Evolutionary conservation across 768 basidiomycete species (phyloP).

Genomic region (Butyriboletus loyo): DNA sequence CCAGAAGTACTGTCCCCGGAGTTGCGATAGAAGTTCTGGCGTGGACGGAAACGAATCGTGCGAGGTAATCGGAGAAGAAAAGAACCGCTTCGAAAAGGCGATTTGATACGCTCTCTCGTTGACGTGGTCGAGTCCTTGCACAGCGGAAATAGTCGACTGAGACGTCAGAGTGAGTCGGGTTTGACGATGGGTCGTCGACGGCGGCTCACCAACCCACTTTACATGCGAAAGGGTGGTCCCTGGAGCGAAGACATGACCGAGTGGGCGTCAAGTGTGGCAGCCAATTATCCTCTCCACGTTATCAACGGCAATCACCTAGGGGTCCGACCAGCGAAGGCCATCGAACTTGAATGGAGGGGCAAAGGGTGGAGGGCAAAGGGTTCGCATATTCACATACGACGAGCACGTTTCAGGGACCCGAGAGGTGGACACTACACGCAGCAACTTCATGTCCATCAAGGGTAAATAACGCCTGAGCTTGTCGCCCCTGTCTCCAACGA

Average conservation of each 20-base stretch:
- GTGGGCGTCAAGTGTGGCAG: slow-evolving; percentile 16
- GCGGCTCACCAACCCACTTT: neutral
- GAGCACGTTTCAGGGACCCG: slow-evolving; percentile 20
- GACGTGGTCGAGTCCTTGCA: neutral
- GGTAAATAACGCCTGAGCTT: neutral
- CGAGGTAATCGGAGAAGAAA: slow-evolving; percentile 6
- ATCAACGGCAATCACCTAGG: neutral
- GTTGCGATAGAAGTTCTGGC: neutral
- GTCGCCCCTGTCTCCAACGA: neutral
- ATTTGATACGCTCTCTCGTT: neutral
- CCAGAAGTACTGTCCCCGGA: no score
- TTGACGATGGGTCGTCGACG: neutral
- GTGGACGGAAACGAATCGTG: neutral
- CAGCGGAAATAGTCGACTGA: slow-evolving; percentile 13
- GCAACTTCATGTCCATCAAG: slow-evolving; percentile 7
- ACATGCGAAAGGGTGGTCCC: neutral
- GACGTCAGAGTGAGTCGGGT: neutral
- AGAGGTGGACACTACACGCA: slow-evolving; percentile 4
- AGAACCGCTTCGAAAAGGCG: neutral
- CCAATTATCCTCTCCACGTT: slow-evolving; percentile 7
- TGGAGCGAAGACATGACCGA: neutral
- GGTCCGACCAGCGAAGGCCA: neutral
- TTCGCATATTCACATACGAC: neutral
- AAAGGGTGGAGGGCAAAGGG: slow-evolving; percentile 19
- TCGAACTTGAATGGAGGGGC: neutral